Conservation (phyloP, 352 stramenopile genomes). For the Globisporangium okanoganense region DNA sequence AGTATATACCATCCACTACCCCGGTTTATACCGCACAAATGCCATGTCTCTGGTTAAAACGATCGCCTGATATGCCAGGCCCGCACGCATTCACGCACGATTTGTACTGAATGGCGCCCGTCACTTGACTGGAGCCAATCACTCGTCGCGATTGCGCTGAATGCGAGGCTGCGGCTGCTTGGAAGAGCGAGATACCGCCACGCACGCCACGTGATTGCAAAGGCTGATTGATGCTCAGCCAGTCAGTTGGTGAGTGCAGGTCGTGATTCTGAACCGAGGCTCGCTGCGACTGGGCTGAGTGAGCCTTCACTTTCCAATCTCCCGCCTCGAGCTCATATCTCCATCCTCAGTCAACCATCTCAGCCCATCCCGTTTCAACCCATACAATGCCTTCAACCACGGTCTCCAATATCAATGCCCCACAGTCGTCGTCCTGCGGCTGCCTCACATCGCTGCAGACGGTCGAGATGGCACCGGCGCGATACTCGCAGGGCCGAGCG, state of each 20-base stretch:
- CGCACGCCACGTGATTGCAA: not conserved
- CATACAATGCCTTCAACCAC: not conserved
- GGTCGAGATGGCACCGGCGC: slow-evolving; percentile 2
- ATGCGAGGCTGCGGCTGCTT: too few relatives aligned
- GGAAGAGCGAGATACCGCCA: too few relatives aligned
- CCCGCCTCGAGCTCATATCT: too few relatives aligned
- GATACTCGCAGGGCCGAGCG: slow-evolving; percentile 4
- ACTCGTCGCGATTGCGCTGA: not conserved
- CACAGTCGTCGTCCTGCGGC: not conserved
- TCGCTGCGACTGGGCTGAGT: too few relatives aligned
- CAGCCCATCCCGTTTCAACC: not conserved
- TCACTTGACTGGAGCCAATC: not conserved
- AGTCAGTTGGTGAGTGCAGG: too few relatives aligned
- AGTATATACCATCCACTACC: not conserved
- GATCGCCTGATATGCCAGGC: not conserved
- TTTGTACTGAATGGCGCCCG: not conserved
- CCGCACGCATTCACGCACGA: not conserved
- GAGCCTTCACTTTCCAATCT: slow-evolving; percentile 8
- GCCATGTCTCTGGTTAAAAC: not conserved
- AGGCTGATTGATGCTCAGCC: too few relatives aligned
- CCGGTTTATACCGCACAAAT: not conserved
- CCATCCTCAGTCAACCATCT: too few relatives aligned
- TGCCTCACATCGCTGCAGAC: slow-evolving; percentile 2
- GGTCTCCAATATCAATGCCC: not conserved
- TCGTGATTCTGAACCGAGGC: too few relatives aligned